Conservation (phyloP, 495 filamentous ascomycete species). For the Aspergillus homomorphus region DNA sequence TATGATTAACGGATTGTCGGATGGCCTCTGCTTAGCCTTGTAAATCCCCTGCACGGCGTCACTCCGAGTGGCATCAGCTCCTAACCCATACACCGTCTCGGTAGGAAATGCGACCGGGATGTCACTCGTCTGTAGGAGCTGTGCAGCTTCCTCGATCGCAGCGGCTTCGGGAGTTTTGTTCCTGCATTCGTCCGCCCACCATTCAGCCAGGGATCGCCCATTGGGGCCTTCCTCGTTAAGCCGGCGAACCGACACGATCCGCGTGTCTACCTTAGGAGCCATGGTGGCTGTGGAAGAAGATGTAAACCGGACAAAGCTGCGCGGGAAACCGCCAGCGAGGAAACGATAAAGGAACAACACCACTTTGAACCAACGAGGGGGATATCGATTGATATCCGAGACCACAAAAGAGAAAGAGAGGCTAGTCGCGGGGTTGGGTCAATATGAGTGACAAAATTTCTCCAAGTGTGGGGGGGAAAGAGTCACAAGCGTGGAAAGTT, state of each 20-base stretch:
- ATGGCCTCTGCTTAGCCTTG: constrained; percentile 80
- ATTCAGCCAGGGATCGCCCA: constrained; percentile 40
- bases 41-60: constrained; percentile 90
- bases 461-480: background rate
- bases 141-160: constrained; percentile 53
- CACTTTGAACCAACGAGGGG: constrained; percentile 25
- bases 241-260: constrained; percentile 42
- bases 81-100: constrained; percentile 96
- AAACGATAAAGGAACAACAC: constrained; percentile 25
- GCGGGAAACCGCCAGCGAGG: constrained; percentile 35
- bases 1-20: constrained; percentile 93
- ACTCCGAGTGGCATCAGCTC: constrained; percentile 85
- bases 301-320: constrained; percentile 28
- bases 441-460: constrained; percentile 4
- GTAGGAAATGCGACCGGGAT: constrained; percentile 93
- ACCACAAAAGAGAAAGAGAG: background rate
- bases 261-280: constrained; percentile 27
- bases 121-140: constrained; percentile 58
- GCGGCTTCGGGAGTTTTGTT: constrained; percentile 36
- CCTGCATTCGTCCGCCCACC: constrained; percentile 43
- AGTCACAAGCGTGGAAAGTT: constrained; percentile 3
- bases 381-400: constrained; percentile 8
- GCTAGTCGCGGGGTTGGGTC: constrained; percentile 12
- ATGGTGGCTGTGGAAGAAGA: constrained; percentile 23
- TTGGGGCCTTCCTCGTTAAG: constrained; percentile 39